Conservation (phyloP, 768 basidiomycete species). For the Xerocomus brunneocitrinus region DNA sequence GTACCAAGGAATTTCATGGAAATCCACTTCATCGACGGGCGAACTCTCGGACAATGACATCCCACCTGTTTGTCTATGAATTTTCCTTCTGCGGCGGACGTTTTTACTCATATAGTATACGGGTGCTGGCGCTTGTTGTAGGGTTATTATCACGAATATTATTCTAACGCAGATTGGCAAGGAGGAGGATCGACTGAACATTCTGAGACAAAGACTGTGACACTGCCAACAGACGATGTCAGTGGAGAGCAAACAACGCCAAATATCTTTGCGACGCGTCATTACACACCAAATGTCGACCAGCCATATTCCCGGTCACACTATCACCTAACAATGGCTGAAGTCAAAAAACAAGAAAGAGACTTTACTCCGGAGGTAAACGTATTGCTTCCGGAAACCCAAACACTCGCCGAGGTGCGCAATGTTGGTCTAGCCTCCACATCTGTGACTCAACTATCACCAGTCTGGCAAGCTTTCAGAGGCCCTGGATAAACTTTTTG, state of each 20-base stretch:
- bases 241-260: constrained; percentile 29
- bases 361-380: constrained; percentile 87
- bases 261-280: constrained; percentile 65
- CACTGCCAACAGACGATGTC: constrained; percentile 1
- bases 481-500: constrained; percentile 83
- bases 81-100: constrained; percentile 33
- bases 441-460: constrained; percentile 8
- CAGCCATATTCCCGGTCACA: constrained; percentile 39
- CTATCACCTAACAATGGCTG: constrained; percentile 59
- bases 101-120: constrained; percentile 42
- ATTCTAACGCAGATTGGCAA: constrained; percentile 31
- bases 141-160: constrained; percentile 38
- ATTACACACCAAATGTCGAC: constrained; percentile 29
- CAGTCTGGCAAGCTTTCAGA: constrained; percentile 82
- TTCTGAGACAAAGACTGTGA: constrained; percentile 11
- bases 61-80: constrained; percentile 49
- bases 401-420: constrained; percentile 65
- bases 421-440: not conserved
- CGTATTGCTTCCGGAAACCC: constrained; percentile 64
- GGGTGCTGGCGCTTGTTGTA: constrained; percentile 45
- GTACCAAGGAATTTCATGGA: constrained; percentile 21
- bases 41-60: constrained; percentile 31
- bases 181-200: constrained; percentile 26
- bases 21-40: constrained; percentile 25
- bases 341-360: constrained; percentile 79